Conservation (phyloP, 148 eudicot species). For the Heliosperma pusillum region DNA sequence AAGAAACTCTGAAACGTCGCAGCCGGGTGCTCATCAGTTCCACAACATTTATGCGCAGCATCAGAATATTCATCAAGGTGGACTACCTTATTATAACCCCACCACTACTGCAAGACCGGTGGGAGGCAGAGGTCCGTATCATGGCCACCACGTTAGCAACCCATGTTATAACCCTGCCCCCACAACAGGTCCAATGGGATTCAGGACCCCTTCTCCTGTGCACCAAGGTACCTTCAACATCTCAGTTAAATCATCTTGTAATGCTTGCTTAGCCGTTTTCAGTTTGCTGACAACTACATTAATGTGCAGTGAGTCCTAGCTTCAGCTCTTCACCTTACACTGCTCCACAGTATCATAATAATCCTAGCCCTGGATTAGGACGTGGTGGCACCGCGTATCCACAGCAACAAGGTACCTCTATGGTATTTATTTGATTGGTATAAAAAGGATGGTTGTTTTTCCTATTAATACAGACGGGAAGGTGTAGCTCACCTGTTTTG, state of each 20-base stretch:
- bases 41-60: conserved; percentile 32
- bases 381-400: conserved; percentile 31
- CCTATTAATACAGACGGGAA: background rate
- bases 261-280: background rate
- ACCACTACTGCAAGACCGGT: conserved; percentile 30
- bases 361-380: conserved; percentile 37
- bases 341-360: conserved; percentile 28
- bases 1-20: conserved; percentile 30
- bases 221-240: conserved; percentile 27
- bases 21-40: conserved; percentile 29
- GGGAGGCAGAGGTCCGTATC: conserved; percentile 31
- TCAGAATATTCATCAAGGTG: conserved; percentile 37
- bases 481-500: conserved; percentile 15
- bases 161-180: conserved; percentile 8
- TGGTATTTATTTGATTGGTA: background rate
- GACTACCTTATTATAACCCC: conserved; percentile 28
- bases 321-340: conserved; percentile 32
- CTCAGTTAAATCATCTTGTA: background rate
- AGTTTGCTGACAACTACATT: conserved; percentile 17
- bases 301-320: conserved; percentile 36
- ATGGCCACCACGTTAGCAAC: conserved; percentile 22
- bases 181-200: conserved; percentile 33
- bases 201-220: conserved; percentile 30
- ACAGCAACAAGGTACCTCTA: conserved; percentile 30
- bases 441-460: background rate